Base-by-base conservation (phyloP, 345 rosid genomes). In the Aurinia saxatilis region DNA sequence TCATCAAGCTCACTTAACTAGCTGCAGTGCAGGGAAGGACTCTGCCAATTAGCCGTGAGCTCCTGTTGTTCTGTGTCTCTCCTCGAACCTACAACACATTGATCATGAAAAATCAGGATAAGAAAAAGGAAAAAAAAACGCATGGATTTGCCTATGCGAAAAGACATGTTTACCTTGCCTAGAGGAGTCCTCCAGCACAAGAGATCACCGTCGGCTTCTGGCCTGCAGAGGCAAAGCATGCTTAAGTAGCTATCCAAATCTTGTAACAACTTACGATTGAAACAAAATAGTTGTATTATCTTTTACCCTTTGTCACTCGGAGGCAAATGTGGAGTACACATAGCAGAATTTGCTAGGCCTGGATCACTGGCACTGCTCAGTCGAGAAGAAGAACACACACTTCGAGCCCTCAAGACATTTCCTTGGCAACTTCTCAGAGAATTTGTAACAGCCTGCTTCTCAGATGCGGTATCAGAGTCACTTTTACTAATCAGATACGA, bases 401-500 rank as follows among this genome's bases (percentile, higher is more conserved):
- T 79, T 42, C 79, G 80, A 8, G 73, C 69, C 61, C 88, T 80
- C 46, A 90, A 68, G 12, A 93, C 66, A 70, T 87, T 90, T 64
- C 97, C 97, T 61, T 93, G 88, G 29, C 77, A 69, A 62, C 77
- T 82, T 77, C 97, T 81, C 40, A 87, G 68, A 61, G 97, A 75
- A 35, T 70, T 79, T 12, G 70, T 68, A 51, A 72, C 61, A 57
- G 74, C 79, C 4, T 72, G 81, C 55, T 77, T 78, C 60, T 82
- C 88, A 47, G 81, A 81, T 6, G 66, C 41, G 27, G 67, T 70
- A 50, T 71, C 86, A 10, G 82, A 77, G 61, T 80, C 81, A 7
- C 67, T 77, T 66, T 68, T 77, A 7, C 39, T 61, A 49, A 62
- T 79, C 14, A 69, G 31, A 23, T 75, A 75, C 51, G 82, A 63